Evolutionary conservation across 1,139 yeast species (phyloP).

Genomic region (Geotrichum candidum): DNA sequence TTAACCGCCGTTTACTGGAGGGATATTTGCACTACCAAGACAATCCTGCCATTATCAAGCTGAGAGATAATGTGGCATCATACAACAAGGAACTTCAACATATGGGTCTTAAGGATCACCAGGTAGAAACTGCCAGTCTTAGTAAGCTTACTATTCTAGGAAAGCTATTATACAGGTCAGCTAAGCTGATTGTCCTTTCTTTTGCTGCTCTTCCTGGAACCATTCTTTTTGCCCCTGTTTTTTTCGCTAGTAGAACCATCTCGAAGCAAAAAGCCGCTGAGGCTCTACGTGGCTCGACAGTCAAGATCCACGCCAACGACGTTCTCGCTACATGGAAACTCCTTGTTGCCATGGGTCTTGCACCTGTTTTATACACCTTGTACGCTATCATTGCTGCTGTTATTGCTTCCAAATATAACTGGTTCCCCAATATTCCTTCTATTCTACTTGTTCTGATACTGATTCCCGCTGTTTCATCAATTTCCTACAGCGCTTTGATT

Average conservation of each 20-base stretch:
- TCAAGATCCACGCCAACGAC: slow-evolving; percentile 85
- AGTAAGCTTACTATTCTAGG: slow-evolving; percentile 43
- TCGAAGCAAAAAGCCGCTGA: slow-evolving; percentile 65
- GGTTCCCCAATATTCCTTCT: slow-evolving; percentile 19
- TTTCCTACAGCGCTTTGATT: slow-evolving; percentile 81
- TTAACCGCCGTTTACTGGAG: slow-evolving; percentile 74
- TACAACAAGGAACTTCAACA: slow-evolving; percentile 65
- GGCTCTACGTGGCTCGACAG: slow-evolving; percentile 84
- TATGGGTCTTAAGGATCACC: slow-evolving; percentile 81
- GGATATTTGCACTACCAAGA: slow-evolving; percentile 74
- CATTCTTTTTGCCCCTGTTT: slow-evolving; percentile 78
- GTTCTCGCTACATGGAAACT: slow-evolving; percentile 96
- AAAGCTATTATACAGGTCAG: slow-evolving; percentile 48
- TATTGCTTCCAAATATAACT: slow-evolving; percentile 25
- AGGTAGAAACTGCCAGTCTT: slow-evolving; percentile 63
- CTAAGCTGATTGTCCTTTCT: slow-evolving; percentile 50
- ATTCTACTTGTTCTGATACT: slow-evolving; percentile 43
- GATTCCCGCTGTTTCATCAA: slow-evolving; percentile 54
- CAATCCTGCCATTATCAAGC: slow-evolving; percentile 57
- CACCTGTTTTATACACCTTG: slow-evolving; percentile 75
- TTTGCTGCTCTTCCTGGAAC: slow-evolving; percentile 78
- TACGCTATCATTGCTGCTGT: slow-evolving; percentile 68
- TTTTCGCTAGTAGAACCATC: slow-evolving; percentile 65
- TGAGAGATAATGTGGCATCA: slow-evolving; percentile 55
- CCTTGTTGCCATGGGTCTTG: slow-evolving; percentile 78